Evolutionary conservation across 2,329 filamentous ascomycete genomes (phyloP).

Genomic region (Penicillium carneum): DNA sequence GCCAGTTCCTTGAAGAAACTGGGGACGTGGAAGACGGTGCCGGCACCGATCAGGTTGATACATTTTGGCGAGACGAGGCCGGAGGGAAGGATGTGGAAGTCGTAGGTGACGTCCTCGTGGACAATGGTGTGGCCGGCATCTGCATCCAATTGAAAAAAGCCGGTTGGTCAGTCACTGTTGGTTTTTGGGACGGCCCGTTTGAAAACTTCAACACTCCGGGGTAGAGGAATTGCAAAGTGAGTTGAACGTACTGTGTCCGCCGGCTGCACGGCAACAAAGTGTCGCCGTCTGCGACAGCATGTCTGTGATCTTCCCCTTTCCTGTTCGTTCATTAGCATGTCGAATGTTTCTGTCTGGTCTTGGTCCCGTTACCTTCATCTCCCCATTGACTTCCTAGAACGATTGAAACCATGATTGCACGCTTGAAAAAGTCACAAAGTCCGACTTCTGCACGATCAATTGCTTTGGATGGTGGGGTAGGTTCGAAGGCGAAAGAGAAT

Average conservation of each 20-base stretch:
- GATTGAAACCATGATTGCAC: slow-evolving; percentile 50
- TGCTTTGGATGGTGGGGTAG: slow-evolving; percentile 18
- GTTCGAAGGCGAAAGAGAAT: slow-evolving; percentile 16
- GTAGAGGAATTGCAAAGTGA: not conserved
- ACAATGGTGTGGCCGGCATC: slow-evolving; percentile 59
- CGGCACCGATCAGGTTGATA: slow-evolving; percentile 57
- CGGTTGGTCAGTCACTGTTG: slow-evolving; percentile 21
- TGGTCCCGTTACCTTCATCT: slow-evolving; percentile 52
- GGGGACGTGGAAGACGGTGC: slow-evolving; percentile 57
- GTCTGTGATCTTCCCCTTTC: slow-evolving; percentile 59
- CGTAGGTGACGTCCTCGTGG: slow-evolving; percentile 55
- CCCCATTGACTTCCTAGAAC: slow-evolving; percentile 58
- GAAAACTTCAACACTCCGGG: not conserved
- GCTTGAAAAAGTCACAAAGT: not conserved
- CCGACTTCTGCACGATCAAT: slow-evolving; percentile 12
- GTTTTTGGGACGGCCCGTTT: not conserved
- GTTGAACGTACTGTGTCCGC: slow-evolving; percentile 54
- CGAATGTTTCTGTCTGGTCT: not conserved
- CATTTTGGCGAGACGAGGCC: slow-evolving; percentile 55
- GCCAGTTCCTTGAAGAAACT: slow-evolving; percentile 58
- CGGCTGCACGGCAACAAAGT: slow-evolving; percentile 56
- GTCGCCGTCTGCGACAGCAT: slow-evolving; percentile 55
- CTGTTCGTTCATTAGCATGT: slow-evolving; percentile 35
- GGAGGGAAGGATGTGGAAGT: slow-evolving; percentile 59
- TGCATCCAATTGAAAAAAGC: slow-evolving; percentile 19